These are phyloP conservation scores for Yarrowia bubula DNA, from an alignment of 805 yeast species.

Conservation along the genomic window DNA sequence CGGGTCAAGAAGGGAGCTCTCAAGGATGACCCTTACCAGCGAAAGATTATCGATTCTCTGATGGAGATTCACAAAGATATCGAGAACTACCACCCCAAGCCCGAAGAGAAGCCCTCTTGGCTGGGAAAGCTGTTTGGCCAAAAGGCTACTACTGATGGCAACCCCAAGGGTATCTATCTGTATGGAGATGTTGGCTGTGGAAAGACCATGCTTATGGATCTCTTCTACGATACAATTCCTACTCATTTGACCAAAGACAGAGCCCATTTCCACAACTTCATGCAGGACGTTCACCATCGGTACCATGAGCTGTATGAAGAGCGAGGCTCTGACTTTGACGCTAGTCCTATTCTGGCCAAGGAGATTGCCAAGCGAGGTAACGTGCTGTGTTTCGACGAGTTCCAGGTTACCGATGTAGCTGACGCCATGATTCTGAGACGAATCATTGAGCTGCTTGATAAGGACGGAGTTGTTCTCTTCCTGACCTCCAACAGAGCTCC, in stretches of 20 bases:
- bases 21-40: constrained; percentile 75
- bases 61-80: constrained; percentile 59
- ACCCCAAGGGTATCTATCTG: constrained; percentile 70
- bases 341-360: constrained; percentile 78
- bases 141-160: constrained; percentile 26
- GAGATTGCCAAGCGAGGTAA: constrained; percentile 76
- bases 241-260: constrained; percentile 70
- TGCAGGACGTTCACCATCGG: constrained; percentile 89
- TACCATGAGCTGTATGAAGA: constrained; percentile 68
- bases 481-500: constrained; percentile 96
- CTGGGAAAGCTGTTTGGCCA: constrained; percentile 24
- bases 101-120: constrained; percentile 44
- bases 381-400: constrained; percentile 91
- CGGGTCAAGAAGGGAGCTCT: constrained; percentile 38
- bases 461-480: constrained; percentile 82
- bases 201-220: constrained; percentile 96
- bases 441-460: constrained; percentile 56
- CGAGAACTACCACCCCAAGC: constrained; percentile 53
- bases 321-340: constrained; percentile 73
- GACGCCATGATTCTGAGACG: constrained; percentile 95
- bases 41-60: constrained; percentile 62
- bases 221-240: constrained; percentile 85
- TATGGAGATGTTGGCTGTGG: constrained; percentile 99
- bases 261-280: constrained; percentile 93
- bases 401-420: constrained; percentile 97